Evolutionary conservation across 257 asterid genomes (phyloP), one percentile per base, ranked within the genome.

Genomic region (Knoxia roxburghii): DNA sequence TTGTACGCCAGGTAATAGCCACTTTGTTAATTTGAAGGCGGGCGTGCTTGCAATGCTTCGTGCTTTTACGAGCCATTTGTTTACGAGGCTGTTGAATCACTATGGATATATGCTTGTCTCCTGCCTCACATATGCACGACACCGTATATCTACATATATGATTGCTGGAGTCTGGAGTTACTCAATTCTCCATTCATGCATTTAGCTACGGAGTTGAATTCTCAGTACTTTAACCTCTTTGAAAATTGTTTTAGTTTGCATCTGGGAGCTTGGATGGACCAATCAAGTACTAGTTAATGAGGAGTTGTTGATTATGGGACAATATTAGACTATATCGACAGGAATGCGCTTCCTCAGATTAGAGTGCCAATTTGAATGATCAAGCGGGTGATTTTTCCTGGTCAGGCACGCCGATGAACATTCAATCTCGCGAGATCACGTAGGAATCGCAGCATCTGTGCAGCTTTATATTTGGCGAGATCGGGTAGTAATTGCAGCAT

Each of bases 241-340:
- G 6, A 7, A 21, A 45, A 33, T 71, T 37, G 61, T 75, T 82
- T 62, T 88, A 91, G 96, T 92, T 92, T 78, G 98, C 97, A 68
- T 86, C 95, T 1, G 98, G 98, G 82, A 89, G 88, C 81, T 92
- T 92, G 95, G 96, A 89, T 77, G 97, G 98, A 53, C 98, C 97
- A 48, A 92, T 92, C 60, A 80, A 77, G 75, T 87, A 92, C 77
- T 89, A 86, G 82, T 61, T 59, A 43, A 61, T 33, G 27, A n/a
- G 40, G 35, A 56, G 24, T 21, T 46, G 15, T 8, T 26, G n/a
- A 45, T 27, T 43, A 33, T 52, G 49, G 39, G 57, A 68, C 7
- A 50, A 11, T 18, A 32, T 23, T 20, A 3, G 43, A 37, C 40
- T 21, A 29, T 15, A 21, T 18, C 54, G 40, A 64, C 53, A 33